A percentile compares a stretch with the other conserved stretches of the same genome.
Evolutionary conservation across 2,329 filamentous ascomycete species (phyloP).

Genomic region (Colletotrichum eleusines): DNA sequence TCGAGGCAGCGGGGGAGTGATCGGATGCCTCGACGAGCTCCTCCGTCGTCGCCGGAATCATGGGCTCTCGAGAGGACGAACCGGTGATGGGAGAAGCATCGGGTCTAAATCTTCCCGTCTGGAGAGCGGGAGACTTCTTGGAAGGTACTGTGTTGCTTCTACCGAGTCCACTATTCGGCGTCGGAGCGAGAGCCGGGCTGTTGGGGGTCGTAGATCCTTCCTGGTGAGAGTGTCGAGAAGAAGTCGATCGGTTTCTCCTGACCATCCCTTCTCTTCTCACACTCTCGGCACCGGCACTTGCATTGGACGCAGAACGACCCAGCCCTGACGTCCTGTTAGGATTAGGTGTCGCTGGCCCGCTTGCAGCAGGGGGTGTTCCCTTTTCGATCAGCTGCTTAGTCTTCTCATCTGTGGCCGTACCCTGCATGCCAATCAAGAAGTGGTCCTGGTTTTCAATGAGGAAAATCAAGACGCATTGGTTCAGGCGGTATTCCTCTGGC

Average conservation of each 20-base stretch:
- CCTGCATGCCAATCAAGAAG: constrained; percentile 98
- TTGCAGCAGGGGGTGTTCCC: constrained; percentile 68
- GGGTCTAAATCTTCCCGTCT: constrained; percentile 71
- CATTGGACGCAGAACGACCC: constrained; percentile 84
- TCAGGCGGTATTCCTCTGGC: constrained; percentile 91
- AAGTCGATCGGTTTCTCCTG: constrained; percentile 90
- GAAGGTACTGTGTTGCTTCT: constrained; percentile 94
- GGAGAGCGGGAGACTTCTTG: constrained; percentile 82
- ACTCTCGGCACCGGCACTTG: constrained; percentile 89
- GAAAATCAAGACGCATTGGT: constrained; percentile 97
- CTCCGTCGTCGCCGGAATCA: constrained; percentile 47
- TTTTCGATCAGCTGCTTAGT: constrained; percentile 75
- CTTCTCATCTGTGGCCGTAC: constrained; percentile 94
- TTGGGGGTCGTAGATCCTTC: constrained; percentile 79
- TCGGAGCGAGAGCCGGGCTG: constrained; percentile 67
- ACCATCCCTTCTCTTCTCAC: constrained; percentile 83
- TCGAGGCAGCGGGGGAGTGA: constrained; percentile 42
- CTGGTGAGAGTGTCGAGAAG: constrained; percentile 85
- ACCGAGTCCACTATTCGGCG: constrained; percentile 67
- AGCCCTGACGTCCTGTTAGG: constrained; percentile 68
- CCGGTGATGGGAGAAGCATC: constrained; percentile 46
- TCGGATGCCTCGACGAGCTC: constrained; percentile 28
- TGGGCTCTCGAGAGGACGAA: constrained; percentile 53
- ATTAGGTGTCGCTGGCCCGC: constrained; percentile 62
- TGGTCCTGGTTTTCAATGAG: constrained; percentile 98